These are phyloP conservation scores for Calvatia gigantea DNA, from an alignment of 768 basidiomycete genomes.

Conservation along the genomic window DNA sequence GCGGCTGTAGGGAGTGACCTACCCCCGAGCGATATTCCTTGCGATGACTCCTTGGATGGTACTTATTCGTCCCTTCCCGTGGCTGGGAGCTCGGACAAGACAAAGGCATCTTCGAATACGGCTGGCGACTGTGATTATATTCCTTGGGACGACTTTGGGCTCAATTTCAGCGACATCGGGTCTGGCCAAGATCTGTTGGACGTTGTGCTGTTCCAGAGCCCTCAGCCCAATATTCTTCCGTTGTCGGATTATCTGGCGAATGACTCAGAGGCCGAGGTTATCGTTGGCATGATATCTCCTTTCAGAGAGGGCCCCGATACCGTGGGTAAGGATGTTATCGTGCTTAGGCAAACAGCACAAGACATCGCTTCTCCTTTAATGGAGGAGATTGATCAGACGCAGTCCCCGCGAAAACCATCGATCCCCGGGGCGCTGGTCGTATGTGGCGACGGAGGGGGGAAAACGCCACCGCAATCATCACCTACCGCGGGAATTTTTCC, in stretches of 20 bases:
- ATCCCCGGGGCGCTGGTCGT: neutral
- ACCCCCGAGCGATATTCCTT: constrained; percentile 7
- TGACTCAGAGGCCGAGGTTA: neutral
- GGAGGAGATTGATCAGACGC: neutral
- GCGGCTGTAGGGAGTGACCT: constrained; percentile 1
- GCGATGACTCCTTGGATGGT: neutral
- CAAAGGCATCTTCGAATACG: neutral
- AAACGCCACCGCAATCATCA: neutral
- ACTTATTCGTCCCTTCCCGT: constrained; percentile 6
- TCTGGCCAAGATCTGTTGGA: neutral
- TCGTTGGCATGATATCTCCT: neutral
- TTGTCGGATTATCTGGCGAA: neutral
- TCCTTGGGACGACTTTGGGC: neutral
- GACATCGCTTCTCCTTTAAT: no score
- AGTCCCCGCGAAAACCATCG: neutral
- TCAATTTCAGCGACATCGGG: neutral
- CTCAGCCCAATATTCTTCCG: neutral
- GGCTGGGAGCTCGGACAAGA: constrained; percentile 6
- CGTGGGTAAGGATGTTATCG: neutral
- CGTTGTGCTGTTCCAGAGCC: neutral
- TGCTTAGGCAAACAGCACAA: neutral
- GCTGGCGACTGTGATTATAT: no score
- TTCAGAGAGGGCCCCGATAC: neutral
- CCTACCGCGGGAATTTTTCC: neutral
- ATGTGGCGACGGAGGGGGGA: neutral